Evolutionary conservation across 768 basidiomycete species (phyloP), one percentile per base, ranked within the genome.

Genomic region (Leucocoprinus sp.): DNA sequence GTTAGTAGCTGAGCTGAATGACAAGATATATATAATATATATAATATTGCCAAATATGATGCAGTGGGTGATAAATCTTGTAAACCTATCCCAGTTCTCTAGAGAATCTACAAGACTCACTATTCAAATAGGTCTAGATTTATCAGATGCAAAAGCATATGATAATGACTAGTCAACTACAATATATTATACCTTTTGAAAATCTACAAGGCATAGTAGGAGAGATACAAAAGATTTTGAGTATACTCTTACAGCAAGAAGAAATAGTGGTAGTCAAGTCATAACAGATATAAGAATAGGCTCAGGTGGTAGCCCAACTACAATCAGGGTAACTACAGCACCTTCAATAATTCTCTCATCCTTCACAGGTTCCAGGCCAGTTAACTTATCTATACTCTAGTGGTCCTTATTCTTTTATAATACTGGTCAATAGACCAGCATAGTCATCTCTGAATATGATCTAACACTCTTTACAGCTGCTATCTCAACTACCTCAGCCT

Each of bases 41-140:
- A 54, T 68, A 17, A 57, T 78, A 35, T 53, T 76, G 37, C 74
- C 71, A 55, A 64, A 64, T 33, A 31, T 62, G 35, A 64, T 82
- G 40, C 71, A 66, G 56, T 75, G 64, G 59, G 57, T 76, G 23
- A 64, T 81, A 27, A 57, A 65, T 9, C 78, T 82, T 43, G 84
- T 84, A 54, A 49, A n/a, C n/a, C n/a, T n/a, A n/a, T n/a, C n/a
- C n/a, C n/a, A n/a, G n/a, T n/a, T n/a, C n/a, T n/a, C n/a, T n/a
- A n/a, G n/a, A n/a, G n/a, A n/a, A n/a, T n/a, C n/a, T n/a, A n/a
- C n/a, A n/a, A n/a, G n/a, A n/a, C n/a, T n/a, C n/a, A n/a, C n/a
- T n/a, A n/a, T n/a, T n/a, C n/a, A n/a, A n/a, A n/a, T n/a, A n/a
- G n/a, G n/a, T n/a, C n/a, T n/a, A n/a, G n/a, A 68, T 69, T 12